Percentiles rank a stretch among this genome's conserved stretches.
Evolutionary conservation across 1,139 yeast species (phyloP).

Genomic region (Candida smagusa): DNA sequence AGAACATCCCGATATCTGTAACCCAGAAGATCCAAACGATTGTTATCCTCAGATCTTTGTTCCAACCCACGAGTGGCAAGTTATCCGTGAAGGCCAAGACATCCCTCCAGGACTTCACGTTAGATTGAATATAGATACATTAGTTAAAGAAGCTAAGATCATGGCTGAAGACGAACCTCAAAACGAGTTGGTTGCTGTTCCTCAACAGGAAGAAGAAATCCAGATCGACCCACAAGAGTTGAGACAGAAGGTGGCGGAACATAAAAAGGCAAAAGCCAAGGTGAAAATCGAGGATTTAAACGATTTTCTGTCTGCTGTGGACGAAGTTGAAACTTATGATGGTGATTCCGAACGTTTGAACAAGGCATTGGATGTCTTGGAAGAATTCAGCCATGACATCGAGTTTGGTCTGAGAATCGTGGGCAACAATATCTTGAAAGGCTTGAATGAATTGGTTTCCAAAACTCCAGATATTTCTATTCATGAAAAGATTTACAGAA

Average conservation of each 20-base stretch:
- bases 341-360: constrained; percentile 16
- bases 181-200: constrained; percentile 16
- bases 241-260: constrained; percentile 12
- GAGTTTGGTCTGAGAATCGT: constrained; percentile 54
- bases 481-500: constrained; percentile 47
- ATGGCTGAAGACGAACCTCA: constrained; percentile 15
- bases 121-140: constrained; percentile 65
- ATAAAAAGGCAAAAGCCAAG: constrained; percentile 7
- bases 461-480: constrained; percentile 12
- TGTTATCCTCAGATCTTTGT: constrained; percentile 65
- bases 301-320: constrained; percentile 27
- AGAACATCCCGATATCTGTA: constrained; percentile 39
- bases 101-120: constrained; percentile 80
- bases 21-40: constrained; percentile 40
- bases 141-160: constrained; percentile 63
- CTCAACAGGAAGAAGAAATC: constrained; percentile 11
- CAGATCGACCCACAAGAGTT: constrained; percentile 7
- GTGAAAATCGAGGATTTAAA: constrained; percentile 20
- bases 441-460: constrained; percentile 16
- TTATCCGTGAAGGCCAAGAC: constrained; percentile 61
- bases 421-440: constrained; percentile 16
- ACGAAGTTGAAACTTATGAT: constrained; percentile 18
- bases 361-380: constrained; percentile 43
- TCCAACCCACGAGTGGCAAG: constrained; percentile 68
- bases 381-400: constrained; percentile 62